phyloP scores from a whole-genome alignment of 1,284 basidiomycete genomes.

The Sporisorium iseilematis-ciliati region DNA sequence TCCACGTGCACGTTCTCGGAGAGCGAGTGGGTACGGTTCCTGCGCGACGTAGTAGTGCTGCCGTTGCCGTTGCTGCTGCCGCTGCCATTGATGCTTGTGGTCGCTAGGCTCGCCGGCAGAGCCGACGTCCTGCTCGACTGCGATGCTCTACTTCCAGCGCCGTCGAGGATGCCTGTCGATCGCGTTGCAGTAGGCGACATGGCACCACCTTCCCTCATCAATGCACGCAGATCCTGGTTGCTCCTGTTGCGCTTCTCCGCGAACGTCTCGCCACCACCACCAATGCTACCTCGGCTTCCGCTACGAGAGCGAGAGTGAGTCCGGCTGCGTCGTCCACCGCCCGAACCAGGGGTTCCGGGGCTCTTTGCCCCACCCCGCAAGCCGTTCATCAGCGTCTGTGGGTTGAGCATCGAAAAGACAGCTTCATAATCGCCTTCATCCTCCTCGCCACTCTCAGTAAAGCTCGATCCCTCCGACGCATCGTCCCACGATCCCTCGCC shows the following conservation, averaged over 20 bases:
- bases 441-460: slow-evolving; percentile 50
- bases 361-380: slow-evolving; percentile 39
- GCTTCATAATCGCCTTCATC: slow-evolving; percentile 67
- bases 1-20: slow-evolving; percentile 51
- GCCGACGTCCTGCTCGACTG: slow-evolving; percentile 33
- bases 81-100: slow-evolving; percentile 28
- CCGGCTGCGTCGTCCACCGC: slow-evolving; percentile 33
- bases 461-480: slow-evolving; percentile 42
- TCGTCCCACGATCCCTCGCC: slow-evolving; percentile 45
- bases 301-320: slow-evolving; percentile 57
- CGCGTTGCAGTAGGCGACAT: slow-evolving; percentile 50
- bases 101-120: slow-evolving; percentile 29
- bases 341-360: slow-evolving; percentile 46
- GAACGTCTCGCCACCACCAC: slow-evolving; percentile 54
- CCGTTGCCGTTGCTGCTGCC: slow-evolving; percentile 11
- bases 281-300: slow-evolving; percentile 47
- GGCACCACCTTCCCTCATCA: slow-evolving; percentile 55
- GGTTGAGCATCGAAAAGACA: slow-evolving; percentile 64
- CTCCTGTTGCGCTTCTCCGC: slow-evolving; percentile 62
- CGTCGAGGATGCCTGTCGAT: slow-evolving; percentile 22
- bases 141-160: slow-evolving; percentile 16
- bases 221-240: slow-evolving; percentile 56
- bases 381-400: slow-evolving; percentile 29
- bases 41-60: slow-evolving; percentile 22
- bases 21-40: slow-evolving; percentile 52